Base-by-base conservation (phyloP, 768 basidiomycete species). In the Russula olivacea region DNA sequence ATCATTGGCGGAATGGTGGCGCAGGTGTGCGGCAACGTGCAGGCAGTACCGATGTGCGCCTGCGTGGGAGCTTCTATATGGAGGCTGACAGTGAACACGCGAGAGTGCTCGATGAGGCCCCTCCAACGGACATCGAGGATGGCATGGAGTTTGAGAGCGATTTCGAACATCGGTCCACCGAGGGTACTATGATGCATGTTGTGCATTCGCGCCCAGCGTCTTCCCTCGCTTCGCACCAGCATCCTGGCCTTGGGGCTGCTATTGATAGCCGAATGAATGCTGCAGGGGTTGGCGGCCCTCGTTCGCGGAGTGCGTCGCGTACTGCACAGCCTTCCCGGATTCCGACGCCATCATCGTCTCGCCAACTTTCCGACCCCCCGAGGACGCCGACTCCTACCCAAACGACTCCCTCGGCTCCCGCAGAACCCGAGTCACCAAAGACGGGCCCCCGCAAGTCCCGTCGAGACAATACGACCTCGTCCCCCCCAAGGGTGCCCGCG, bases 51-150 rank as follows among this genome's bases (percentile, higher is more conserved):
- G 81, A 81, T 34, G 74, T 78, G 11, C 76, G 80, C 45, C 70
- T 78, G 7, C 77, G 84, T 62, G 86, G 79, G 50, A 90, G 89
- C 68, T 73, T 91, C 58, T 83, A 83, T 66, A 76, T 92, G 58
- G 88, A 91, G 64, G 81, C 69, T 38, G 72, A 89, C 50, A 81
- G 83, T 30, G 74, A 74, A 32, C 76, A 71, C 28, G 81, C 76
- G 14, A 80, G 80, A 69, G 88, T 93, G 40, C 70, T 91, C 62
- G 89, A 93, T 70, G 91, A 93, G 72, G 76, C 74, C 61, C 90
- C 90, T 10, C 76, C 83, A 53, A 91, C 89, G 10, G 91, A 92
- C 74, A 71, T 90, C 23, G 89, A 91, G 30, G 79, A 75, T 30
- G 87, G 75, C 50, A 69, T 65, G n/a, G 77, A 78, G 40, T 70